Conservation (phyloP, 352 stramenopile species). For the Phytophthora sojae region DNA sequence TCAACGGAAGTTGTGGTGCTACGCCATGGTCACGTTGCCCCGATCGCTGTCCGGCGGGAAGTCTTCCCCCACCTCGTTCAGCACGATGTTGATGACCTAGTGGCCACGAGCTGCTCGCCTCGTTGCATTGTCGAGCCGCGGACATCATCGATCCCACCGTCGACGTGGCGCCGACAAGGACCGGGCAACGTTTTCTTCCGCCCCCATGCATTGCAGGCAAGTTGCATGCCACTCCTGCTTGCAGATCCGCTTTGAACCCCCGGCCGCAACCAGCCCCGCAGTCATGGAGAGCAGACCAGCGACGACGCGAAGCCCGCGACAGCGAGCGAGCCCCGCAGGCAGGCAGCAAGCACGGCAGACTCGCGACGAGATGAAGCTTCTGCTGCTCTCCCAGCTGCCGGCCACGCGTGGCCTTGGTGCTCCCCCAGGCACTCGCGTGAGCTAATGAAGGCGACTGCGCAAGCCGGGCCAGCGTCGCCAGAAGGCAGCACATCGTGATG, state of each 20-base stretch:
- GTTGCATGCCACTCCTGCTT: constrained; percentile 22
- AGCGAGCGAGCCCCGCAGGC: background rate
- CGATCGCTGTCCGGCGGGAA: background rate
- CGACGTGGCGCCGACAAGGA: background rate
- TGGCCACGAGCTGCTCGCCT: background rate
- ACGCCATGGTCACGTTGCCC: background rate
- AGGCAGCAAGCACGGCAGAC: background rate
- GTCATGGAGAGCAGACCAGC: background rate
- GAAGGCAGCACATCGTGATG: constrained; percentile 30
- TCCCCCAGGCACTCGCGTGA: constrained; percentile 22
- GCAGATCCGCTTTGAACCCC: background rate
- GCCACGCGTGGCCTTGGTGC: constrained; percentile 20
- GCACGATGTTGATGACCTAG: constrained; percentile 7
- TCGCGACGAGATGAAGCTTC: constrained; percentile 28
- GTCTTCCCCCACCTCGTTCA: background rate
- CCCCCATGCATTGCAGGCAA: constrained; percentile 6
- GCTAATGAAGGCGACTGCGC: constrained; percentile 27
- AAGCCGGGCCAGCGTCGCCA: constrained; percentile 21
- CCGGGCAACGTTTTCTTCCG: constrained; percentile 27
- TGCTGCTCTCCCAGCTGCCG: constrained; percentile 27
- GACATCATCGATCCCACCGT: constrained; percentile 26
- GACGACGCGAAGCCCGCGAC: background rate
- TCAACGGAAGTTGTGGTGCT: constrained; percentile 5
- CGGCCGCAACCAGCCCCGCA: background rate
- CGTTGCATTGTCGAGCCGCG: constrained; percentile 6